Evolutionary conservation across 306 rosid genomes (phyloP).

Genomic region (Sesbania bispinosa): DNA sequence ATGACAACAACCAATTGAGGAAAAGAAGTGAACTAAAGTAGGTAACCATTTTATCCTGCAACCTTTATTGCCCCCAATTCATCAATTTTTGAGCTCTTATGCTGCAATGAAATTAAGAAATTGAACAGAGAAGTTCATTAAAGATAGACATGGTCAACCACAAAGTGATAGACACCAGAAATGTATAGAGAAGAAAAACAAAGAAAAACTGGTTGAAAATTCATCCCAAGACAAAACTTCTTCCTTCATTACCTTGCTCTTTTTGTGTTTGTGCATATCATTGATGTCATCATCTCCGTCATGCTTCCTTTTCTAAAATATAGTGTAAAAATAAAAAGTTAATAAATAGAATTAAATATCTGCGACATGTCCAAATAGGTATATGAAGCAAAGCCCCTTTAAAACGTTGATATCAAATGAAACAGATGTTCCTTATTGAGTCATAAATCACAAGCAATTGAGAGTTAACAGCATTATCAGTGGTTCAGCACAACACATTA

Average conservation of each 20-base stretch:
- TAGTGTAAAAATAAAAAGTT: neutral
- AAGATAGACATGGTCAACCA: neutral
- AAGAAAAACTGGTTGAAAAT: neutral
- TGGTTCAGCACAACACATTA: neutral
- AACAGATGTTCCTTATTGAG: neutral
- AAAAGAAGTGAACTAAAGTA: constrained; percentile 49
- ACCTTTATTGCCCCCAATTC: constrained; percentile 85
- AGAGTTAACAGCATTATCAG: neutral
- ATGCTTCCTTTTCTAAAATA: constrained; percentile 93
- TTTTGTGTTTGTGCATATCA: constrained; percentile 92
- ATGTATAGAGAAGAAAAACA: neutral
- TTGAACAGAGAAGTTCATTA: constrained; percentile 20
- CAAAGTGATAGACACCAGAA: constrained; percentile 5
- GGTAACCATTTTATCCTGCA: constrained; percentile 64
- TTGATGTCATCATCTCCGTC: constrained; percentile 89
- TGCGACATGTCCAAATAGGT: neutral
- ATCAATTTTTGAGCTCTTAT: constrained; percentile 83
- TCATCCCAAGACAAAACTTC: neutral
- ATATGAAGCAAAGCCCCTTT: neutral
- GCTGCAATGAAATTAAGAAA: constrained; percentile 51
- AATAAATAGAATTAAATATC: neutral
- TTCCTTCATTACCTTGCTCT: constrained; percentile 84
- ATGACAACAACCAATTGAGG: constrained; percentile 58
- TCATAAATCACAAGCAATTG: constrained; percentile 11
- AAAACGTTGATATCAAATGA: constrained; percentile 1